Evolutionary conservation across 2,329 filamentous ascomycete genomes (phyloP), one percentile per base, ranked within the genome.

Genomic region (Delphinella strobiligena): DNA sequence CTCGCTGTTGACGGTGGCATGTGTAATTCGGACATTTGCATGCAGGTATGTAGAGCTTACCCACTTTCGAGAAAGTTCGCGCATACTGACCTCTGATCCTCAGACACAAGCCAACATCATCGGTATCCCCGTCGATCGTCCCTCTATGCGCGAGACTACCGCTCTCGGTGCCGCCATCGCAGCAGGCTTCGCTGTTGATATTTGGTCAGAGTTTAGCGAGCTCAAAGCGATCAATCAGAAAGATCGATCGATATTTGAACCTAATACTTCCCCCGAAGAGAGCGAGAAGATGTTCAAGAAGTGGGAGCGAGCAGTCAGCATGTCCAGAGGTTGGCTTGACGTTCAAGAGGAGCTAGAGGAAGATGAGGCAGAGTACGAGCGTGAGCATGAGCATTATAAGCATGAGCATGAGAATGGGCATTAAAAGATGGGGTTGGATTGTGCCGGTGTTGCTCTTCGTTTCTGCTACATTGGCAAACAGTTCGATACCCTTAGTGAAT

Each of bases 1-100:
- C 68, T 93, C 33, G 80, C 83, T 24, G 86, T 93, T 19, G 86
- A 93, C 54, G 85, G 85, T 41, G 86, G 85, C 39, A 82, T 93
- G 69, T 86, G 81, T 52, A 88, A 83, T 60, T 88, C 82, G 12
- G 81, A 89, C 59, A 69, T 93, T 44, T 84, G 78, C 62, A 93
- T 93, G 86, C 85, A 80, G 63, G 69, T 72, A 55, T 41, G 65
- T 58, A 40, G 9, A 10, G 5, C 10, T 19, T 38, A 5, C 16
- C 36, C 32, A 18, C 12, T 17, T 27, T 40, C 27, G 15, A 14
- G 14, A 18, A 19, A 7, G 11, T 30, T 4, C 4, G 11, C n/a
- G n/a, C n/a, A n/a, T n/a, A n/a, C 15, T 40, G 19, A 36, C 27
- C 22, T 7, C 16, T n/a, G n/a, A 10, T 5, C 3, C 9, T 7